Base-by-base conservation (phyloP, 805 yeast species). In the Candida parachauliodes region DNA sequence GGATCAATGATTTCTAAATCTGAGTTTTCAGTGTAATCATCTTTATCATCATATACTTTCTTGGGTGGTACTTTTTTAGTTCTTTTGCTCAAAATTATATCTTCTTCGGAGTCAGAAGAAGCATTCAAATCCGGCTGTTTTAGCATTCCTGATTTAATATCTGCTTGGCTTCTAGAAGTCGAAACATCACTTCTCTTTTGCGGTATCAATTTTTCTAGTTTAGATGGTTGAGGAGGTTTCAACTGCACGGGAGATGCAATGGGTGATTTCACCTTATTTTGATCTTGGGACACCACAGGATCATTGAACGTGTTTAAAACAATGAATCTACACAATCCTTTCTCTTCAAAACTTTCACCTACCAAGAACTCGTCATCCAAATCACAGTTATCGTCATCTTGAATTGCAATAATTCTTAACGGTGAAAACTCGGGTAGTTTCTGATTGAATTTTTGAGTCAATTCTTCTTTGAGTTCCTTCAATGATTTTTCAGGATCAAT, bases 301-400 rank as follows among this genome's bases (percentile, higher is more conserved):
- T 26, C 19, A 7, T 34, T 25, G 23, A 62, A 47, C 11, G 36
- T 41, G 34, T 62, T 61, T 10, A 46, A 44, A n/a, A 62, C 61
- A n/a, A 67, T 42, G 2, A 68, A 57, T 32, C 72, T 50, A 17
- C 68, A 37, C 8, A 56, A 40, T 32, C 62, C 70, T 4, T 65
- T 65, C n/a, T 20, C 34, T 12, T 40, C 76, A 49, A 86, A 83
- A 5, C 84, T 80, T 48, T 83, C 86, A 8, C 71, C 72, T 0
- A 79, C 82, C 2, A 57, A 43, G 45, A 79, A 85, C 42, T 84
- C 95, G 0, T 89, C 89, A 55, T 86, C 95, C 40, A 86, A 60
- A 52, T 86, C 95, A 47, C 89, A 83, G 40, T 72, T 72, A 41
- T 77, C 73, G 28, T 57, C 57, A 55, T 85, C 91, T 51, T 85